Conservation (phyloP, 2,329 filamentous ascomycete species). For the Aspergillus costaricaensis region DNA sequence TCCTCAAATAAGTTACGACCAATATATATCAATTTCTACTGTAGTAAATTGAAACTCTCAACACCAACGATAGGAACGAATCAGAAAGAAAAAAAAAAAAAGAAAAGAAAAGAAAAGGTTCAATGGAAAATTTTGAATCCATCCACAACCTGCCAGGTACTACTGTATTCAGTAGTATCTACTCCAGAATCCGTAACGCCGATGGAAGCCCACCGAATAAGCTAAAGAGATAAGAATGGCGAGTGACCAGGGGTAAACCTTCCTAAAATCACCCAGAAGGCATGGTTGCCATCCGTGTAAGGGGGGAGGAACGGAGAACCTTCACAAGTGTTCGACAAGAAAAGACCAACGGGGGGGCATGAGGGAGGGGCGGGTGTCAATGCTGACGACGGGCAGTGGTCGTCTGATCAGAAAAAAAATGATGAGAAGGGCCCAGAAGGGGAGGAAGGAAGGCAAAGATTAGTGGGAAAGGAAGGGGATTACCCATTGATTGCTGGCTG, state of each 20-base stretch:
- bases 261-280: conserved; percentile 3
- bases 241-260: conserved; percentile 16
- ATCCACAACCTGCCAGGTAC: conserved; percentile 1
- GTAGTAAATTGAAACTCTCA: no score
- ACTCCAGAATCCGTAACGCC: not conserved
- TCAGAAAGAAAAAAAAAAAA: no score
- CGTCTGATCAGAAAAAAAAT: conserved; percentile 30
- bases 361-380: conserved; percentile 20
- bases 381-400: conserved; percentile 22
- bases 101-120: not conserved
- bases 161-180: not conserved
- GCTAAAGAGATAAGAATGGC: conserved; percentile 7
- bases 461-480: conserved; percentile 4
- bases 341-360: conserved; percentile 13
- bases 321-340: not conserved
- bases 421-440: conserved; percentile 9
- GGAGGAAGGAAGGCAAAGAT: conserved; percentile 8
- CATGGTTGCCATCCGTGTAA: conserved; percentile 3
- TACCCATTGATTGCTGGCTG: not conserved
- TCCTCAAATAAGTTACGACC: not conserved
- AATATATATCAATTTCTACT: no score
- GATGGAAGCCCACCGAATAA: not conserved
- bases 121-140: not conserved
- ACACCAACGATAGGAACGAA: no score
- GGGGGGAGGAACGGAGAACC: conserved; percentile 4